Base-by-base conservation (phyloP, 1,139 yeast genomes). In the Suhomyces panamericanus region DNA sequence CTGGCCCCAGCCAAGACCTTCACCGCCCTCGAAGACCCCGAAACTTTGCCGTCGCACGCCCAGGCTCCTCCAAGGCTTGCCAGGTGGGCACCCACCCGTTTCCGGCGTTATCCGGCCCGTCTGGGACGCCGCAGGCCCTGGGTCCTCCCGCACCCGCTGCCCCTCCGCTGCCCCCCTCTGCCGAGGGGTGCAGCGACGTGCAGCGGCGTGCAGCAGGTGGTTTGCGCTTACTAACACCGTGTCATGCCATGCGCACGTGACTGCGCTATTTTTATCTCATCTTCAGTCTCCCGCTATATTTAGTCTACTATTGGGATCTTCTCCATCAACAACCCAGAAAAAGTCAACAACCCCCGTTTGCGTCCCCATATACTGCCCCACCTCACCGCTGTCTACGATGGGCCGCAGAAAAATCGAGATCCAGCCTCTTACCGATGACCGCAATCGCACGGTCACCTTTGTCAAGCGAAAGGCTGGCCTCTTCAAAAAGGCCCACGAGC, bases 331-430 rank as follows among this genome's bases (percentile, higher is more conserved):
- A 41, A 31, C 11, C 13, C 12, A 22, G 32, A 15, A 24, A 13
- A 20, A 17, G 36, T 26, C 37, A 26, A 32, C 32, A 26, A 16
- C 24, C 24, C 30, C 32, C 22, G 17, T 13, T 20, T 15, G 22
- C 28, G 26, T 30, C 15, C 36, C 37, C 31, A n/a, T n/a, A n/a
- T n/a, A n/a, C 35, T 35, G 41, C 13, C 32, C 38, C 30, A 16
- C 24, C 33, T 20, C 8, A 8, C 24, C 22, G 10, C 5, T n/a
- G 12, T 17, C 28, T 4, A 41, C 12, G 27, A 93, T 93, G 99
- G 99, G 99, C 42, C 85, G 99, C 75, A 85, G 98, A 70, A 93
- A 93, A 67, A 93, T 93, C 53, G 95, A 88, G 54, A 93, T 93
- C 57, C 84, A 87, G 64, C 98, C 98, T 39, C 82, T 93, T 49